These are phyloP conservation scores for Gypsophila paniculata DNA, from an alignment of 179 eudicot genomes.

Conservation along the genomic window DNA sequence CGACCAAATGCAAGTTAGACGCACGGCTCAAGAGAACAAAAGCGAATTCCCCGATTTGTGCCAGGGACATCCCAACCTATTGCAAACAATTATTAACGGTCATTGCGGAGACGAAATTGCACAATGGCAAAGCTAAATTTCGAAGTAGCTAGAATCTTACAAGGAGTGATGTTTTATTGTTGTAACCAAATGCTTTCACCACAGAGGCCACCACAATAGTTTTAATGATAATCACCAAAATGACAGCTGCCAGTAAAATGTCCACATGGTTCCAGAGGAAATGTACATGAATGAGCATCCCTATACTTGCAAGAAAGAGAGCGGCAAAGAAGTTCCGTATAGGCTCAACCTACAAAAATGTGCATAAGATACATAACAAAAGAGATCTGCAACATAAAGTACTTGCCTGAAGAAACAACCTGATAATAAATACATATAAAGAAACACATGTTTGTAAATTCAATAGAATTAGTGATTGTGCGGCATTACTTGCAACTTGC, in stretches of 20 bases:
- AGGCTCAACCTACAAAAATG: slow-evolving; percentile 78
- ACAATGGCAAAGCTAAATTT: neutral
- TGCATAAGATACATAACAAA: neutral
- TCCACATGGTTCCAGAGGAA: slow-evolving; percentile 97
- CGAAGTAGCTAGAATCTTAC: slow-evolving; percentile 42
- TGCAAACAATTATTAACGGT: slow-evolving; percentile 2
- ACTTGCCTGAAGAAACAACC: neutral
- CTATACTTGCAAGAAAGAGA: slow-evolving; percentile 93
- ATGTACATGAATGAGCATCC: slow-evolving; percentile 92
- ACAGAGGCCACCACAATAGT: slow-evolving; percentile 70
- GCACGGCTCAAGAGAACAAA: slow-evolving; percentile 94
- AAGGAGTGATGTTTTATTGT: slow-evolving; percentile 69
- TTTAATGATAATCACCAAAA: slow-evolving; percentile 79
- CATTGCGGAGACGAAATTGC: too few relatives aligned
- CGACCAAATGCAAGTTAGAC: slow-evolving; percentile 78
- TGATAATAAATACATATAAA: neutral
- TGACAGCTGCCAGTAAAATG: slow-evolving; percentile 91
- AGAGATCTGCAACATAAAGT: neutral
- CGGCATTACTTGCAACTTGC: neutral
- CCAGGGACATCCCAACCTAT: slow-evolving; percentile 88
- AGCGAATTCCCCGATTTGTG: slow-evolving; percentile 98
- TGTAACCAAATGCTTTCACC: slow-evolving; percentile 82
- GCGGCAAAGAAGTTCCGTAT: slow-evolving; percentile 96
- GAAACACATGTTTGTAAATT: slow-evolving; percentile 1
- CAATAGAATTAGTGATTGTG: neutral